Evolutionary conservation across 2,329 filamentous ascomycete species (phyloP).

Genomic region (Alternaria arborescens): DNA sequence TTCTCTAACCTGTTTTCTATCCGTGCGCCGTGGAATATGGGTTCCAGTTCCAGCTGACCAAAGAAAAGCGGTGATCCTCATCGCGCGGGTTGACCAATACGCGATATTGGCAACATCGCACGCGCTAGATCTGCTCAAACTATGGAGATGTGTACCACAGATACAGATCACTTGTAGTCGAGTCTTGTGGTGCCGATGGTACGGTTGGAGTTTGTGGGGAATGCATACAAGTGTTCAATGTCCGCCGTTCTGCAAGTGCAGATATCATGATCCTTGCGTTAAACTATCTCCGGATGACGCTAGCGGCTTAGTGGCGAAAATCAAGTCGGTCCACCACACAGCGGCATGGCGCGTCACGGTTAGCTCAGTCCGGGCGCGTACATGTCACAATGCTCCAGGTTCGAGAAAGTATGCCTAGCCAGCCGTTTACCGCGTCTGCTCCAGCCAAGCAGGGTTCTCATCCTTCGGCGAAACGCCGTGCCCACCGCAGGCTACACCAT

Average conservation of each 20-base stretch:
- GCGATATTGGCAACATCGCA: constrained; percentile 1
- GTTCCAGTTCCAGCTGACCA: not conserved
- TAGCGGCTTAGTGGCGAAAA: constrained; percentile 3
- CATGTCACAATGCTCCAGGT: not conserved
- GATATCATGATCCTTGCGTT: constrained; percentile 3
- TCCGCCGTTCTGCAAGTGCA: not conserved
- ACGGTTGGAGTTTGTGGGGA: not conserved
- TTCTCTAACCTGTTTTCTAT: not conserved
- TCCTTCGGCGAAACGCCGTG: not conserved
- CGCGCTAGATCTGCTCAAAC: not conserved
- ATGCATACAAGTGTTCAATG: not conserved
- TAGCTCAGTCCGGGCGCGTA: not conserved
- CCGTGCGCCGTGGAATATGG: constrained; percentile 4
- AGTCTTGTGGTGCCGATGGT: not conserved
- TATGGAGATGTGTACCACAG: not conserved
- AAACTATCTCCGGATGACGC: constrained; percentile 1
- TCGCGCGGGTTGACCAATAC: not conserved
- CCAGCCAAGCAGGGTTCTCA: not conserved
- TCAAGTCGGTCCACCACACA: not conserved
- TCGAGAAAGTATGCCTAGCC: not conserved
- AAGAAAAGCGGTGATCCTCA: constrained; percentile 9
- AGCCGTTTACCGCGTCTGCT: not conserved
- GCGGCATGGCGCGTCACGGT: not conserved
- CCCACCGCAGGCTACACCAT: not conserved
- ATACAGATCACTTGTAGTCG: not conserved